Percentiles rank a stretch among this genome's conserved stretches.
Evolutionary conservation across 495 filamentous ascomycete species (phyloP).

Genomic region (Niebla homalea): DNA sequence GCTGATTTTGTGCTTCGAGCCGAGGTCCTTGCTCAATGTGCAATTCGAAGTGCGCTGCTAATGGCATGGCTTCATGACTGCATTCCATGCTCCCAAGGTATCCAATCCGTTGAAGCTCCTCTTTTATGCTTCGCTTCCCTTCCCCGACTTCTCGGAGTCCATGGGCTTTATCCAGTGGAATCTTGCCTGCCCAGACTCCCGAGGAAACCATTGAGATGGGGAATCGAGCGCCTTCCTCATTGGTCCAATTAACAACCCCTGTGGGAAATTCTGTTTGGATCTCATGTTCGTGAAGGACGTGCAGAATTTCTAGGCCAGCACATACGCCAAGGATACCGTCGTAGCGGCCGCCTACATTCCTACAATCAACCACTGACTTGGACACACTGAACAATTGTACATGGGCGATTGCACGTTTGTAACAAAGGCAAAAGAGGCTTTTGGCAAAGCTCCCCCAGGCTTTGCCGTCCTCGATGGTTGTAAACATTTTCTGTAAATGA

Average conservation of each 20-base stretch:
- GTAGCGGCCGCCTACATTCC: conserved; percentile 21
- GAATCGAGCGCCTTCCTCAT: conserved; percentile 73
- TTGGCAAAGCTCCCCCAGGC: too few relatives aligned
- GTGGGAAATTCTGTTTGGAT: conserved; percentile 59
- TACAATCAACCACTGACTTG: too few relatives aligned
- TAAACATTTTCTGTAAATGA: too few relatives aligned
- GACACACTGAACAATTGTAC: too few relatives aligned
- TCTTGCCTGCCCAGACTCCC: conserved; percentile 62
- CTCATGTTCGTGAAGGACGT: conserved; percentile 51
- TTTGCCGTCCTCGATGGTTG: too few relatives aligned
- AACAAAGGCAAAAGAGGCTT: too few relatives aligned
- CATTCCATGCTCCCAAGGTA: conserved; percentile 49
- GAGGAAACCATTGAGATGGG: conserved; percentile 65
- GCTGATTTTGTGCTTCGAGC: conserved; percentile 45
- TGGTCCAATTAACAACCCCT: conserved; percentile 72
- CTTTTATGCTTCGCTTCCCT: conserved; percentile 46
- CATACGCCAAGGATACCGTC: conserved; percentile 67
- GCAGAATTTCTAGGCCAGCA: conserved; percentile 59
- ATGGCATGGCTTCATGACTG: conserved; percentile 46
- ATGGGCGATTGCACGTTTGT: too few relatives aligned
- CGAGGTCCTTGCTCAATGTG: conserved; percentile 76
- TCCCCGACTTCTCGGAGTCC: conserved; percentile 41
- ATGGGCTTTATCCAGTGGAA: conserved; percentile 50
- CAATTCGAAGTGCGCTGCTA: conserved; percentile 73
- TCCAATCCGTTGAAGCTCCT: conserved; percentile 55